Conservation (phyloP, 768 basidiomycete genomes). For the Stropharia rugosoannulata region DNA sequence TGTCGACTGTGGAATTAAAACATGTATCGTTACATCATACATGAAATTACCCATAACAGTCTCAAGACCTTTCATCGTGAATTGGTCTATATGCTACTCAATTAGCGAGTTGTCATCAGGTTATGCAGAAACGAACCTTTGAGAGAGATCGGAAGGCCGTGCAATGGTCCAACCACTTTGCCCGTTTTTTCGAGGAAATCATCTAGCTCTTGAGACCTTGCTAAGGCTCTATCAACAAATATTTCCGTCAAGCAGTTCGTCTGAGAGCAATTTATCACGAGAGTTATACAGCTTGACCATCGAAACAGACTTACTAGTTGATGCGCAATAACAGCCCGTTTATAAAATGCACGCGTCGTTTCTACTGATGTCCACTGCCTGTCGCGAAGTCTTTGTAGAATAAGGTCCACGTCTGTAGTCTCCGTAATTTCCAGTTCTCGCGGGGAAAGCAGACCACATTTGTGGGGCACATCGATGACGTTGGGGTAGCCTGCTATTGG, state of each 20-base stretch:
- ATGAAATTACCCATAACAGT: constrained; percentile 58
- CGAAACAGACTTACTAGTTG: constrained; percentile 56
- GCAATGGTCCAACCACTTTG: constrained; percentile 65
- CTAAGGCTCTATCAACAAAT: constrained; percentile 73
- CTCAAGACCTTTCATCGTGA: constrained; percentile 67
- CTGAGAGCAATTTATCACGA: constrained; percentile 30
- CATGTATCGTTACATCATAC: neutral
- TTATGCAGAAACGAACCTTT: constrained; percentile 2
- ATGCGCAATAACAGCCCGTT: constrained; percentile 77
- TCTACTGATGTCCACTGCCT: constrained; percentile 61
- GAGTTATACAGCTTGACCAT: neutral
- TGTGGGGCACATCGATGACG: constrained; percentile 52
- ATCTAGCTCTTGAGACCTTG: constrained; percentile 65
- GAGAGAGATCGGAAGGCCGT: constrained; percentile 41
- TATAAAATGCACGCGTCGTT: constrained; percentile 72
- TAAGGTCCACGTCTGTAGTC: constrained; percentile 36
- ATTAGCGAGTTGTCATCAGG: neutral
- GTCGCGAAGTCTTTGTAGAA: constrained; percentile 53
- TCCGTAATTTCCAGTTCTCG: constrained; percentile 48
- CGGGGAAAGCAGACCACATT: constrained; percentile 54
- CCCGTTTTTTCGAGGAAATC: constrained; percentile 59
- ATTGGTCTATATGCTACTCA: constrained; percentile 61
- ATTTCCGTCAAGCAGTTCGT: constrained; percentile 84
- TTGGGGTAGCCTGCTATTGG: constrained; percentile 38
- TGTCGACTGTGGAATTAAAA: constrained; percentile 15